These are phyloP conservation scores for Penicillium verrucosum DNA, from an alignment of 2,329 filamentous ascomycete species.

Conservation along the genomic window DNA sequence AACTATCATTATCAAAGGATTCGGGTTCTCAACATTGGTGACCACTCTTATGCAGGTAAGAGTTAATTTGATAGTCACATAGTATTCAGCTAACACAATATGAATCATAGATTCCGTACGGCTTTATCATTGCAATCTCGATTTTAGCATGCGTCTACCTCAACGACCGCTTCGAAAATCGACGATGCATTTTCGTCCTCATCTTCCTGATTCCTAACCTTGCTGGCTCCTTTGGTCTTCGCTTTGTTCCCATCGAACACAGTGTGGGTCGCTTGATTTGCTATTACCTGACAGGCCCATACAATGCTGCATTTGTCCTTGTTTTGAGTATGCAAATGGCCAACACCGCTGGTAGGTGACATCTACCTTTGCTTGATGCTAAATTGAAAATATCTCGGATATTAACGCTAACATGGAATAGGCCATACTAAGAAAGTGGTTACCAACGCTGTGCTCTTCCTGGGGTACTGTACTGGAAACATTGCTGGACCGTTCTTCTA, in stretches of 20 bases:
- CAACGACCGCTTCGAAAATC: constrained; percentile 48
- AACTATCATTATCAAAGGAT: constrained; percentile 57
- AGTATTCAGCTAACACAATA: neutral
- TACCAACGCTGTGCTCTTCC: constrained; percentile 59
- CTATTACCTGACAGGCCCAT: constrained; percentile 56
- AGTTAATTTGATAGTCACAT: neutral
- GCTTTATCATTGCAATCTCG: constrained; percentile 49
- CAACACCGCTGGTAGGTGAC: constrained; percentile 43
- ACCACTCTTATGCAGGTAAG: constrained; percentile 53
- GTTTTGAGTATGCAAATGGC: constrained; percentile 46
- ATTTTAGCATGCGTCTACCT: constrained; percentile 50
- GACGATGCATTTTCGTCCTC: constrained; percentile 53
- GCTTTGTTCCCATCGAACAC: constrained; percentile 51
- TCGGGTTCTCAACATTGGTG: constrained; percentile 54
- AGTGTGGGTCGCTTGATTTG: constrained; percentile 56
- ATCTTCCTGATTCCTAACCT: constrained; percentile 60
- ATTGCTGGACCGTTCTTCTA: constrained; percentile 64
- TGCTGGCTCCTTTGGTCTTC: constrained; percentile 56
- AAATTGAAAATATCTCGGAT: too few relatives aligned
- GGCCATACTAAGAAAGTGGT: constrained; percentile 64
- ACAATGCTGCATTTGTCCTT: constrained; percentile 54
- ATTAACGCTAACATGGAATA: neutral
- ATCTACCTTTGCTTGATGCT: fast-evolving
- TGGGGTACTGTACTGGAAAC: constrained; percentile 60
- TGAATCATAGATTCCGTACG: constrained; percentile 44